phyloP scores from a whole-genome alignment of 2,329 filamentous ascomycete species.

The Epichloe coenophiala region DNA sequence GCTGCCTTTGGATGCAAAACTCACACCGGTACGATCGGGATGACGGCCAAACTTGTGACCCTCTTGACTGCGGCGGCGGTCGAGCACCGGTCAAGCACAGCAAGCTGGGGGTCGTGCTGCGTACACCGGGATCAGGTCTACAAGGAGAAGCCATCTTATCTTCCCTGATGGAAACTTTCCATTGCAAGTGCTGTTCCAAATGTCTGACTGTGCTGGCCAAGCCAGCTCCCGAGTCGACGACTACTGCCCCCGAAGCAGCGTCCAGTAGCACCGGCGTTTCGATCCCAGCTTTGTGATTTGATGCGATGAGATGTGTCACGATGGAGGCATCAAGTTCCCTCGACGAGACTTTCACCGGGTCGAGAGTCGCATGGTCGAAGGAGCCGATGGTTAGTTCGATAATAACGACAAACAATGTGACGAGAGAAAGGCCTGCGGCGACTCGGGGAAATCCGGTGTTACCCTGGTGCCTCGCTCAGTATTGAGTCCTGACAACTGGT shows the following conservation, averaged over 20 bases:
- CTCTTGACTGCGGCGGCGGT: conserved; percentile 41
- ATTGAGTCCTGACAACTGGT: neutral
- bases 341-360: too few species aligned
- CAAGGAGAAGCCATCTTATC: neutral
- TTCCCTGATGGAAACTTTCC: neutral
- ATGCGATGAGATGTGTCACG: too few species aligned
- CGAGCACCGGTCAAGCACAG: conserved; percentile 35
- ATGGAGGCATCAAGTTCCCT: too few species aligned
- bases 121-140: conserved; percentile 23
- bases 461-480: too few species aligned
- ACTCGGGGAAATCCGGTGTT: too few species aligned
- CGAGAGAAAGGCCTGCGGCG: too few species aligned
- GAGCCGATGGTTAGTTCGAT: too few species aligned
- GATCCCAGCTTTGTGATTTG: neutral
- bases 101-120: conserved; percentile 32
- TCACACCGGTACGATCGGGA: conserved; percentile 28
- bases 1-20: neutral
- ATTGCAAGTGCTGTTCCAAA: neutral
- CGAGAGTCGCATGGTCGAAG: too few species aligned
- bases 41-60: conserved; percentile 36
- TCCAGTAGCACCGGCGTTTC: neutral
- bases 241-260: neutral
- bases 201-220: neutral
- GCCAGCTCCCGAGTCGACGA: neutral
- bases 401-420: too few species aligned